phyloP scores from a whole-genome alignment of 2,329 filamentous ascomycete species.

The Xylaria sp. region DNA sequence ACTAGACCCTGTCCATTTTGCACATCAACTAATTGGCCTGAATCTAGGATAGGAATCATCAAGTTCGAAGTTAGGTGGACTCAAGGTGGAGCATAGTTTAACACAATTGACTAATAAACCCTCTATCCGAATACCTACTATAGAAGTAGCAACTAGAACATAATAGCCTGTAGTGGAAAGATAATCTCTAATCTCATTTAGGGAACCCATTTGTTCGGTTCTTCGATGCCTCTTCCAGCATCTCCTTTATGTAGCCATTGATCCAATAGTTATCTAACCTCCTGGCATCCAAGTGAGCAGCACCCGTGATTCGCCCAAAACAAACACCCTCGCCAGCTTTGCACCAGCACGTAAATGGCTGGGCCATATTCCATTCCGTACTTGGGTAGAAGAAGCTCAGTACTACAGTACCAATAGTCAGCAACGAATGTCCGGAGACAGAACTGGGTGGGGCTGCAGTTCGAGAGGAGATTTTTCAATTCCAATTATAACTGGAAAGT shows the following conservation, averaged over 20 bases:
- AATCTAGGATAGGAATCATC: too few species aligned
- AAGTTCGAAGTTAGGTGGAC: too few species aligned
- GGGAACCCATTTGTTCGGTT: background rate
- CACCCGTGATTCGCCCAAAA: constrained; percentile 13
- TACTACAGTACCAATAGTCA: background rate
- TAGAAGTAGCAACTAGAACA: too few species aligned
- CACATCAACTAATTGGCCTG: too few species aligned
- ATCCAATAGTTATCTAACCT: constrained; percentile 13
- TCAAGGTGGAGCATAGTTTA: too few species aligned
- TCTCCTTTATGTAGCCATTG: constrained; percentile 17
- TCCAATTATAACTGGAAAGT: background rate
- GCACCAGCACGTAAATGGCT: constrained; percentile 24
- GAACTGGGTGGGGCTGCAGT: background rate
- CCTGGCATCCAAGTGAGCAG: constrained; percentile 1
- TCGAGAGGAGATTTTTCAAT: background rate
- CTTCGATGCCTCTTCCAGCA: constrained; percentile 10
- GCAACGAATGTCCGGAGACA: background rate
- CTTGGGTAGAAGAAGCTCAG: constrained; percentile 6
- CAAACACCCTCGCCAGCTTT: constrained; percentile 5
- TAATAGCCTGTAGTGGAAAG: background rate
- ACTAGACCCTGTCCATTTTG: too few species aligned
- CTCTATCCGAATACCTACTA: too few species aligned
- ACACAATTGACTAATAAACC: too few species aligned
- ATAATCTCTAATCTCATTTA: background rate
- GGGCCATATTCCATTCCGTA: constrained; percentile 18